Evolutionary conservation across 805 yeast genomes (phyloP), one percentile per base, ranked within the genome.

Genomic region (Teunomyces kruisii): DNA sequence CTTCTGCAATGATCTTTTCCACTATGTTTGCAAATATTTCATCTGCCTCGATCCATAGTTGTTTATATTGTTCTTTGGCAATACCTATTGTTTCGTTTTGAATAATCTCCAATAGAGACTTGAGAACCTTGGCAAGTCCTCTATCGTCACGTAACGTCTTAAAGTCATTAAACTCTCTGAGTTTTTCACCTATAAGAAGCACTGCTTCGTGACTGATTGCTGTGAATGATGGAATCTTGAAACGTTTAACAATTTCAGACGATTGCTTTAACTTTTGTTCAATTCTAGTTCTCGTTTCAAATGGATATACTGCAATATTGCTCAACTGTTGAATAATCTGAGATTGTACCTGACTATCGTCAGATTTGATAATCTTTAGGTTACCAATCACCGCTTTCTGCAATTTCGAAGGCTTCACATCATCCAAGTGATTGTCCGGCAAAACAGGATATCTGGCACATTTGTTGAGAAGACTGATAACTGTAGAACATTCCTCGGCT

Each of bases 381-480:
- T 78, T 78, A 0, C 67, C 68, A 24, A 88, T 56, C 1, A 88
- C 81, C 0, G 81, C 66, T 1, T 56, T 49, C 57, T 91, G 98
- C 35, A 92, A 65, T 8, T 74, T 71, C 0, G 97, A 79, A 17
- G 76, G 78, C 14, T 63, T 61, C 15, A 19, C 56, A 32, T 71
- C 67, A 58, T 89, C 96, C 3, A 67, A 59, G 28, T 70, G 70
- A 50, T 71, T 72, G 26, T 72, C 79, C 7, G 89, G 86, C 30
- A 88, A 68, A 9, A 86, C 74, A 1, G 95, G 96, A 60, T 86
- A 89, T 32, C 87, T 68, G 1, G 86, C 79, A 46, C 89, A 80
- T 12, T 81, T 72, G 54, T 79, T 80, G 56, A 92, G 74, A 4
- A 83, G 65, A n/a, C 67, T 67, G 30, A 88, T 61, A n/a, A 86